A percentile compares a stretch with the other conserved stretches of the same genome.
Evolutionary conservation across 805 yeast species (phyloP).

Genomic region (Candida hispaniensis): DNA sequence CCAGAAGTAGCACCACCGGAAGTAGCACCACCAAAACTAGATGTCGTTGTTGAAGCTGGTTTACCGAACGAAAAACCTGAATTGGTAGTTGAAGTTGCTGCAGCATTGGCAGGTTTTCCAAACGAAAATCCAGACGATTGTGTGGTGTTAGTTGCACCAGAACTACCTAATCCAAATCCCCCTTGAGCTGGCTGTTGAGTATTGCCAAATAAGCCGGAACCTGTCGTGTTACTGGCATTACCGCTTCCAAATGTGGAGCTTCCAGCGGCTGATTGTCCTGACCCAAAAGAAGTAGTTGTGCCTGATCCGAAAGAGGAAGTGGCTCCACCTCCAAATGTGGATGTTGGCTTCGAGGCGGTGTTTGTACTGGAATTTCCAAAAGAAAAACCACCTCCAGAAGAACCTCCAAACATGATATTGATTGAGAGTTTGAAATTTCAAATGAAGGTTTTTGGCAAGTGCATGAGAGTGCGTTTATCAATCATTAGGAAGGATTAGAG

Average conservation of each 20-base stretch:
- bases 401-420: constrained; percentile 16
- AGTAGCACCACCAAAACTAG: constrained; percentile 22
- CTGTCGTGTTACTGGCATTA: constrained; percentile 15
- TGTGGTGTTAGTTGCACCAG: constrained; percentile 17
- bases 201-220: constrained; percentile 18
- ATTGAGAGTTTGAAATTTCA: too few species aligned
- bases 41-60: constrained; percentile 7
- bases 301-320: too few species aligned
- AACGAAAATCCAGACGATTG: constrained; percentile 19
- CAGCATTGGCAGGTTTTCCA: constrained; percentile 18
- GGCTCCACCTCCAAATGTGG: neutral
- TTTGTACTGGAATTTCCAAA: constrained; percentile 25
- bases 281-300: neutral
- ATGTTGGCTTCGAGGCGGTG: constrained; percentile 13
- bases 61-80: constrained; percentile 24
- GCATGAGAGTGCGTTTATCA: too few species aligned
- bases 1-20: constrained; percentile 20
- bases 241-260: constrained; percentile 22
- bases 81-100: constrained; percentile 4
- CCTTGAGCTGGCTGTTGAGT: constrained; percentile 21
- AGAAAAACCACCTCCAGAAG: constrained; percentile 28
- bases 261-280: constrained; percentile 18
- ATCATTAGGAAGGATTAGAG: too few species aligned
- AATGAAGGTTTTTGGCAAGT: too few species aligned
- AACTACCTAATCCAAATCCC: constrained; percentile 18